Percentiles rank a stretch among this genome's conserved stretches.
phyloP scores from a whole-genome alignment of 1,284 basidiomycete species.

The Vanrija sp. region DNA sequence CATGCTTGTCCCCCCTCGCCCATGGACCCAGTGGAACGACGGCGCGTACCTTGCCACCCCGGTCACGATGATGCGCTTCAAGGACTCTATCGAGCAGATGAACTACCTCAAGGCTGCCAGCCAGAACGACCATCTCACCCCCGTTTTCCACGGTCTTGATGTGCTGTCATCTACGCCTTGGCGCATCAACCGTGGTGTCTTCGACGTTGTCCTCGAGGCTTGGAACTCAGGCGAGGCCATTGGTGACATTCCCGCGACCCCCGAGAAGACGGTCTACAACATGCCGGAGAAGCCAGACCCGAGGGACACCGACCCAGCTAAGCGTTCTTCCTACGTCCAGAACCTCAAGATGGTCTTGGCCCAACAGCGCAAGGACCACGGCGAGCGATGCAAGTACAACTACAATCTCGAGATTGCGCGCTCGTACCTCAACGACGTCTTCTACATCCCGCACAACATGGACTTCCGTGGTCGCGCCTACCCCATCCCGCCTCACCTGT shows the following conservation, averaged over 20 bases:
- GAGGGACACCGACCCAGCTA: constrained; percentile 63
- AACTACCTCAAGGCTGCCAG: constrained; percentile 76
- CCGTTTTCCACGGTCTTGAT: constrained; percentile 83
- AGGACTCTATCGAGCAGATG: constrained; percentile 83
- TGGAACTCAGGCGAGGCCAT: constrained; percentile 81
- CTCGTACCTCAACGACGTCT: constrained; percentile 60
- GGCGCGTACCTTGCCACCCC: constrained; percentile 72
- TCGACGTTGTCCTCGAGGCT: constrained; percentile 65
- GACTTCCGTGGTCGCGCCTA: constrained; percentile 98
- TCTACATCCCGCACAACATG: constrained; percentile 95
- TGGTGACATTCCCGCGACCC: constrained; percentile 69
- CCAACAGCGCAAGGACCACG: constrained; percentile 74
- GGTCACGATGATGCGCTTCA: constrained; percentile 85
- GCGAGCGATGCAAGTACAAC: constrained; percentile 87
- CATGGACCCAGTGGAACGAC: constrained; percentile 73
- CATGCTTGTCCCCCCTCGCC: constrained; percentile 88
- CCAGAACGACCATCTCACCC: constrained; percentile 69
- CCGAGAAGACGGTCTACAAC: constrained; percentile 27
- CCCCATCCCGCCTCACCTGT: constrained; percentile 92
- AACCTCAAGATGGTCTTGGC: constrained; percentile 62
- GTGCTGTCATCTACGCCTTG: constrained; percentile 88
- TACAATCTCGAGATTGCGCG: constrained; percentile 97
- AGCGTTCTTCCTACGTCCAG: constrained; percentile 60
- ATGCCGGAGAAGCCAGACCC: constrained; percentile 62
- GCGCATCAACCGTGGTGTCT: constrained; percentile 75